Base-by-base conservation (phyloP, 495 filamentous ascomycete genomes). In the Podospora pseudocomata region DNA sequence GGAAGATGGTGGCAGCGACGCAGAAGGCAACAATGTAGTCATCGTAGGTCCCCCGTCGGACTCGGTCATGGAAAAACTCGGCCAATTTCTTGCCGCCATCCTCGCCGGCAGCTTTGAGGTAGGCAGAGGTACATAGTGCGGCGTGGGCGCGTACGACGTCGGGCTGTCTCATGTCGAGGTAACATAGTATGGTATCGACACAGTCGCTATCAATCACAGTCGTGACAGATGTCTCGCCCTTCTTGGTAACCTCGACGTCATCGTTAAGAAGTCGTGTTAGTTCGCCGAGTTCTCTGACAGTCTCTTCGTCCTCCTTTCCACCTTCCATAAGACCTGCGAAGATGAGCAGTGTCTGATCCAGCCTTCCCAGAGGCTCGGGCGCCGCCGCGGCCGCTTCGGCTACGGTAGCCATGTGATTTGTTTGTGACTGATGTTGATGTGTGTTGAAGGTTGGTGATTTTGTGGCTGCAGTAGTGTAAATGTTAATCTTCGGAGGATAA, bases 1-100 rank as follows among this genome's bases (percentile, higher is more conserved):
- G 93, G 76, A 99, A 99, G 34, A 97, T 85, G 5, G 89, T 87
- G 4, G 92, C 87, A 3, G 92, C 91, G 20, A 92, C 93, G 60
- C 94, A 97, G 78, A 96, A 97, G 18, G 92, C 94, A 32, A 93
- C 76, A 58, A 87, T 86, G 70, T 85, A 85, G 76, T 86, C 84
- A 68, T 87, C 85, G 70, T 86, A 87, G 60, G 82, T 85, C 57
- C 79, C 81, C 44, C 79, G 79, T 59, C 77, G 70, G 16, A 85
- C 74, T 58, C 80, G 74, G 64, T 80, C 75, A 67, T 80, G 76
- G 69, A 97, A 89, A 75, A 94, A 91, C 2, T 83, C 78, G n/a
- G 82, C 81, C 32, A 96, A 85, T 68, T 86, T 81, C 60, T 85
- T 81, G 67, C 86, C 82, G 20, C 91, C 93, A 7, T 83, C 79